Base-by-base conservation (phyloP, 495 filamentous ascomycete genomes). In the Pyronema domesticum region DNA sequence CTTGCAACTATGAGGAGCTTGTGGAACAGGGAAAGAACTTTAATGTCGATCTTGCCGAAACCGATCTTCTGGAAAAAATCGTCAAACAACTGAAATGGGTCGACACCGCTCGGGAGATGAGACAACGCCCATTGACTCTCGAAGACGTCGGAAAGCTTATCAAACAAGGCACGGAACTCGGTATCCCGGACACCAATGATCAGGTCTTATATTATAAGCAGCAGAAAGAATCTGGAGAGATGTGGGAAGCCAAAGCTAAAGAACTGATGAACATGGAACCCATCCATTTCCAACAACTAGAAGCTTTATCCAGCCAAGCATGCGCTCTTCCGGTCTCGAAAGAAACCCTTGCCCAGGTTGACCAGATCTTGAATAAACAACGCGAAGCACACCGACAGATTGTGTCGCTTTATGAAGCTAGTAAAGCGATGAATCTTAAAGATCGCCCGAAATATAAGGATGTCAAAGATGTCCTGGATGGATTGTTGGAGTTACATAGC, bases 311-410 rank as follows among this genome's bases (percentile, higher is more conserved):
- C 0, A 76, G 75, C 3, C 77, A 81, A 57, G 80, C 80, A n/a
- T 77, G 79, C 37, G 74, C 74, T 6, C 75, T 95, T 43, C 91
- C 91, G 0, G 87, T 96, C 33, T 81, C 81, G 0, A 70, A 80
- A 6, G 82, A 89, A 36, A 95, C 87, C 0, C 73, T 94, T 10
- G 78, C 81, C 14, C 76, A 76, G 10, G 83, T 99, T 43, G 93
- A 99, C 62, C 82, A 85, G 51, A 95, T 95, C 55, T 73, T 99
- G 55, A 86, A 86, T 64, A 96, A 95, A 70, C 91, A 99, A 66
- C 82, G 93, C 46, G 91, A 96, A 66, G 87, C 89, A 1, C 88
- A 94, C 64, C 80, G 82, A 37, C 82, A 86, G 62, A 93, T 96
- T 47, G 69, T 85, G 46, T 77, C 80, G 23, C 69, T 96, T 1